These are phyloP conservation scores for Penicillium robsamsonii DNA, from an alignment of 495 filamentous ascomycete genomes.

Conservation along the genomic window DNA sequence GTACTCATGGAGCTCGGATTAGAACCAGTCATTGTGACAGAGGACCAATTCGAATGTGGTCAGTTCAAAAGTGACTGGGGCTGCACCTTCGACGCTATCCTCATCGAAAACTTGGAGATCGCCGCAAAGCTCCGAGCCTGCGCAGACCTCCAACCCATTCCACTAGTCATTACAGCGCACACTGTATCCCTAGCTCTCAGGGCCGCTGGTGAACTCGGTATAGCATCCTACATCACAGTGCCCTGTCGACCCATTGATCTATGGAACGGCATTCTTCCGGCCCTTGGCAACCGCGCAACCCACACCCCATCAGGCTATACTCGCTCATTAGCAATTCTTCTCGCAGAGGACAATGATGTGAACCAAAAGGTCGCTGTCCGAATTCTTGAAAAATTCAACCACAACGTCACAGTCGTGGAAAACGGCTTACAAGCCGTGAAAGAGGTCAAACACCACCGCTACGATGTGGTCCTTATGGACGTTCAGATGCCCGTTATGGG, in stretches of 20 bases:
- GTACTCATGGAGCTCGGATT: conserved; percentile 73
- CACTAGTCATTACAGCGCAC: conserved; percentile 83
- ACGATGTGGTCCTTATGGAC: conserved; percentile 86
- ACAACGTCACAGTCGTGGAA: conserved; percentile 64
- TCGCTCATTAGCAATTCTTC: conserved; percentile 82
- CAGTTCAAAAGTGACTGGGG: conserved; percentile 50
- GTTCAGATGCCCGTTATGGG: conserved; percentile 83
- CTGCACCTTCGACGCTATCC: conserved; percentile 77
- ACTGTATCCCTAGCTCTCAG: conserved; percentile 80
- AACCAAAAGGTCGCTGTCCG: conserved; percentile 78
- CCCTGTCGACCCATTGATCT: conserved; percentile 88
- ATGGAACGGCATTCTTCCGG: conserved; percentile 90
- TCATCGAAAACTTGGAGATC: conserved; percentile 82
- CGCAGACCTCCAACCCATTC: conserved; percentile 85
- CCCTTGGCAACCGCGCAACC: conserved; percentile 81
- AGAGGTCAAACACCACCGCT: conserved; percentile 50
- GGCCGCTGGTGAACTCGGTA: conserved; percentile 86
- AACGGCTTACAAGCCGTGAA: conserved; percentile 77
- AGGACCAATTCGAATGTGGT: conserved; percentile 40
- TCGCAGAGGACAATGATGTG: conserved; percentile 79
- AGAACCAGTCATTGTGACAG: conserved; percentile 67
- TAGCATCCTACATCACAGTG: conserved; percentile 92
- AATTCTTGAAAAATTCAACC: conserved; percentile 73
- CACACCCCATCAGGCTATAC: conserved; percentile 80
- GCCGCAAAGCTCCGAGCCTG: conserved; percentile 73